phyloP scores from a whole-genome alignment of 176 grass and related monocot species.

The Triticum urartu region DNA sequence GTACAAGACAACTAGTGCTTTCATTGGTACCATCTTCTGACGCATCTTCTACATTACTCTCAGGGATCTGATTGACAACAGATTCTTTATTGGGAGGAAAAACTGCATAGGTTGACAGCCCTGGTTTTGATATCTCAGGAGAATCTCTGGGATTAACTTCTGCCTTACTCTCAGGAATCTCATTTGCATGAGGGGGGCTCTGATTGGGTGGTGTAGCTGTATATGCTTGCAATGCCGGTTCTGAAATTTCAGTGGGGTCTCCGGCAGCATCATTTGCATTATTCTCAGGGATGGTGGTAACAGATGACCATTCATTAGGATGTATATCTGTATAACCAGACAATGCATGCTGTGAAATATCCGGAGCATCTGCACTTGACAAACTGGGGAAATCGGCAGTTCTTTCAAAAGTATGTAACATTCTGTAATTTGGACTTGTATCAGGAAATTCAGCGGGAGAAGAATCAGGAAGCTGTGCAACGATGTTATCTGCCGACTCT shows the following conservation, averaged over 20 bases:
- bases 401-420: conserved; percentile 24
- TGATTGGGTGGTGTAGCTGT: conserved; percentile 13
- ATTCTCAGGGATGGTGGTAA: conserved; percentile 15
- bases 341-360: conserved; percentile 24
- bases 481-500: conserved; percentile 24
- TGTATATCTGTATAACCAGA: conserved; percentile 25
- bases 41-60: conserved; percentile 11
- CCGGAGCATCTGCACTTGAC: conserved; percentile 46
- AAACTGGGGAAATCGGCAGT: conserved; percentile 29
- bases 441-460: conserved; percentile 26
- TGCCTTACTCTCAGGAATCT: conserved; percentile 34
- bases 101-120: conserved; percentile 9
- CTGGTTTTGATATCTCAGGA: conserved; percentile 24
- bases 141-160: conserved; percentile 16
- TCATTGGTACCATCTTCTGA: not conserved
- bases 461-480: conserved; percentile 41
- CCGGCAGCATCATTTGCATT: conserved; percentile 2
- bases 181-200: conserved; percentile 26
- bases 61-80: conserved; percentile 12
- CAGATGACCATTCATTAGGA: conserved; percentile 23
- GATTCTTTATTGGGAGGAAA: conserved; percentile 23
- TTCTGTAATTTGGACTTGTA: conserved; percentile 10
- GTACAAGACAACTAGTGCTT: conserved; percentile 3
- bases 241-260: conserved; percentile 41
- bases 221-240: conserved; percentile 14